These are phyloP conservation scores for Nannochloropsis gaditana DNA, from an alignment of 108 stramenopile genomes.

Conservation along the genomic window DNA sequence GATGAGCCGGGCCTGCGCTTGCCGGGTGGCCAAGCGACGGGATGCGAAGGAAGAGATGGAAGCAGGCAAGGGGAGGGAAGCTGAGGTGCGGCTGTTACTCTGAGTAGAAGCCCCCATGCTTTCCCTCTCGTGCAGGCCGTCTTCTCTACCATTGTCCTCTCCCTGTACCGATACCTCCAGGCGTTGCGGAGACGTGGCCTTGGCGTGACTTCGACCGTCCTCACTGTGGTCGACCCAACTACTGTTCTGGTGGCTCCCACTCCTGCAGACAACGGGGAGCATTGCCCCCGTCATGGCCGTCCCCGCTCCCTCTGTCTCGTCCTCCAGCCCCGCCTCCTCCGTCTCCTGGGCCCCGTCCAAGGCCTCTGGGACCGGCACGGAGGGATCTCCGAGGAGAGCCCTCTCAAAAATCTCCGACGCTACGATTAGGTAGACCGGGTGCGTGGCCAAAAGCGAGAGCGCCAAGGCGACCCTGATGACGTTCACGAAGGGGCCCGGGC, in stretches of 20 bases:
- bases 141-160: too few species aligned
- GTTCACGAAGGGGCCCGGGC: not conserved
- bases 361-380: not conserved
- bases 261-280: too few species aligned
- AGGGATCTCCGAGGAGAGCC: not conserved
- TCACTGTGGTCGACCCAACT: too few species aligned
- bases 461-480: not conserved
- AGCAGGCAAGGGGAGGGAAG: not conserved
- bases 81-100: not conserved
- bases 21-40: not conserved
- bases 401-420: not conserved
- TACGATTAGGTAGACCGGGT: not conserved
- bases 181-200: not conserved
- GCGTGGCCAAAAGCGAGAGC: not conserved
- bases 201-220: too few species aligned
- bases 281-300: not conserved
- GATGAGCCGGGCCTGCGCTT: not conserved
- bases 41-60: not conserved
- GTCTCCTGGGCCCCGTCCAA: not conserved
- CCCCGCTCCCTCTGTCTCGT: not conserved
- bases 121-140: not conserved
- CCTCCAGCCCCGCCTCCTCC: not conserved
- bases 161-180: not conserved
- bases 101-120: not conserved
- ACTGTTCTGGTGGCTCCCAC: not conserved